Percentiles rank a stretch among this genome's conserved stretches.
Evolutionary conservation across 2,329 filamentous ascomycete genomes (phyloP).

Genomic region (Cytospora leucostoma): DNA sequence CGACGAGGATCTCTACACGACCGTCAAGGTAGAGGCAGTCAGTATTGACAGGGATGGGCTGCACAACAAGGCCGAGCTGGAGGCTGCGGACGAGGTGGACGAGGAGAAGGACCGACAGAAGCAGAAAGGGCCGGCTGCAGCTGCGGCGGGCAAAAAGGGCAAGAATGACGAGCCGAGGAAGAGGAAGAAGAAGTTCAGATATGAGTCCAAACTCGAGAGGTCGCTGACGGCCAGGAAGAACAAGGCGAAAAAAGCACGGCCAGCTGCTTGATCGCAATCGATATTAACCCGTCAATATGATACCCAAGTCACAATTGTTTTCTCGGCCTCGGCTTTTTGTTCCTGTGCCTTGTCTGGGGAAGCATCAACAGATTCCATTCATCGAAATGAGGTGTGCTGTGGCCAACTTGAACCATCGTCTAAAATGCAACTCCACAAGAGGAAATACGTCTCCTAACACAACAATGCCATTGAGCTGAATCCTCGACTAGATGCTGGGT

Average conservation of each 20-base stretch:
- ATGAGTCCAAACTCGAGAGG: conserved; percentile 85
- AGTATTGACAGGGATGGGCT: conserved; percentile 75
- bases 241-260: conserved; percentile 61
- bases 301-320: conserved; percentile 20
- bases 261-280: conserved; percentile 23
- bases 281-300: conserved; percentile 10
- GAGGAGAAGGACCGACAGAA: conserved; percentile 35
- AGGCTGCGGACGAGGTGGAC: conserved; percentile 40
- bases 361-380: conserved; percentile 25
- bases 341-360: neutral
- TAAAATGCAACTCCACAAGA: conserved; percentile 25
- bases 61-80: conserved; percentile 52
- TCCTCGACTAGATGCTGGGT: conserved; percentile 19
- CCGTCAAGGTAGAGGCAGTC: conserved; percentile 89
- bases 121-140: conserved; percentile 35
- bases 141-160: conserved; percentile 49
- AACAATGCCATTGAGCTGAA: conserved; percentile 24
- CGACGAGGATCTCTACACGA: conserved; percentile 94
- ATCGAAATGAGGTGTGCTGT: conserved; percentile 26
- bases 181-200: conserved; percentile 90
- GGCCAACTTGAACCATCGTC: conserved; percentile 22
- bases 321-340: neutral
- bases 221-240: conserved; percentile 71
- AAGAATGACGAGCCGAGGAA: conserved; percentile 63
- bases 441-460: conserved; percentile 20